Evolutionary conservation across 345 rosid genomes (phyloP).

Genomic region (Excoecaria agallocha): DNA sequence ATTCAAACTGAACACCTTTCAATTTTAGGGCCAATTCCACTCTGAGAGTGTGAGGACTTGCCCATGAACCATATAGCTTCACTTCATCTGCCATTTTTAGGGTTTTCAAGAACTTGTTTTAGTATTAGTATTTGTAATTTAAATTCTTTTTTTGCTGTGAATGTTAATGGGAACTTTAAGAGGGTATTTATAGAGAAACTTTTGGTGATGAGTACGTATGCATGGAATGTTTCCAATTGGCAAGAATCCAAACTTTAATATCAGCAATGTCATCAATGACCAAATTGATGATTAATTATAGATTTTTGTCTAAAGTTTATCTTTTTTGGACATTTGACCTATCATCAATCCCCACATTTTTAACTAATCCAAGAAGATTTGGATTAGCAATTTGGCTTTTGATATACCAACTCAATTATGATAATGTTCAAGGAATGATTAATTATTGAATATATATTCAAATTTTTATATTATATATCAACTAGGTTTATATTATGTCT

Average conservation of each 20-base stretch:
- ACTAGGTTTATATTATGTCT: no score
- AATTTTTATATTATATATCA: no score
- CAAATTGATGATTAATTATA: neutral
- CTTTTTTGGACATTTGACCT: neutral
- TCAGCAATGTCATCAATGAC: neutral
- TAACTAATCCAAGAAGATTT: conserved; percentile 1
- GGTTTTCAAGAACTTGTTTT: neutral
- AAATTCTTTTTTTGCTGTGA: neutral
- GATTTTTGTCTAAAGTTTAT: neutral
- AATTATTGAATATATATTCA: no score
- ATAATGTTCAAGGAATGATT: no score
- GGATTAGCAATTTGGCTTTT: neutral
- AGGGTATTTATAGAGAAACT: neutral
- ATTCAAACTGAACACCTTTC: neutral
- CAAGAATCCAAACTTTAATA: neutral
- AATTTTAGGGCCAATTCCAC: neutral
- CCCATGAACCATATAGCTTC: neutral
- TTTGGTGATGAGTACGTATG: neutral
- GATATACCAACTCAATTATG: no score
- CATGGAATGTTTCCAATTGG: neutral
- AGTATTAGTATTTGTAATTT: neutral
- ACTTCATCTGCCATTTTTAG: conserved; percentile 2
- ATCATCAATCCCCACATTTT: neutral
- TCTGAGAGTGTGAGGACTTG: neutral
- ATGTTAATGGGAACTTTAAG: neutral